Evolutionary conservation across 2,329 filamentous ascomycete species (phyloP), one percentile per base, ranked within the genome.

Genomic region (Zymoseptoria ardabiliae): DNA sequence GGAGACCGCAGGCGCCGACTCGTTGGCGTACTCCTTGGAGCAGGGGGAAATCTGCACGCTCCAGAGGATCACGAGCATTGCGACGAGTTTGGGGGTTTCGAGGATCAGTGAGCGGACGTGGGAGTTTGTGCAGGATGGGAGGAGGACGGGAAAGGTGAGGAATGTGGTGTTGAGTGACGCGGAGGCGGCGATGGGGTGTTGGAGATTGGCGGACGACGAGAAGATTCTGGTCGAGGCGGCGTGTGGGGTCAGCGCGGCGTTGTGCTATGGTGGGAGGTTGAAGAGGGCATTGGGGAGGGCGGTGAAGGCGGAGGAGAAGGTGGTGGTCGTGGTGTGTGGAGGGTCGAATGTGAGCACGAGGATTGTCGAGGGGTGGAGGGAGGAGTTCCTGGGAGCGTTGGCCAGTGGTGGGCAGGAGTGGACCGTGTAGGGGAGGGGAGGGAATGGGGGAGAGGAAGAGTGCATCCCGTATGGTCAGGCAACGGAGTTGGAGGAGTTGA

Each of bases 261-360:
- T 84, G 2, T 85, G 80, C 60, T 91, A 90, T 68, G 83, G 82
- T 49, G 85, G 82, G 0, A 74, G 82, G 49, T 70, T 95, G 68
- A 81, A 85, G 69, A 78, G 80, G 66, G 75, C 72, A 1, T 66
- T 84, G 9, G 75, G 91, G 0, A 83, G 87, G 30, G 49, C 59
- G 23, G 81, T 90, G 63, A 86, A 81, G 74, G 77, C 79, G 0
- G 76, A 82, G 59, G 88, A 85, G 71, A 90, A 89, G 64, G 82
- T 97, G 5, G 91, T 97, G 1, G 78, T 97, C 56, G 80, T 96
- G 22, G 85, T 97, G 6, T 97, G 93, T 70, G 93, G 93, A 1
- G 82, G 82, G 10, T 80, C 75, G 55, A 80, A 80, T 67, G 75
- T 83, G 30, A 80, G 74, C 0, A 73, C 79, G 2, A 76, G 79